Evolutionary conservation across 257 asterid species (phyloP), one percentile per base, ranked within the genome.

Genomic region (Nicotiana obtusifolia): DNA sequence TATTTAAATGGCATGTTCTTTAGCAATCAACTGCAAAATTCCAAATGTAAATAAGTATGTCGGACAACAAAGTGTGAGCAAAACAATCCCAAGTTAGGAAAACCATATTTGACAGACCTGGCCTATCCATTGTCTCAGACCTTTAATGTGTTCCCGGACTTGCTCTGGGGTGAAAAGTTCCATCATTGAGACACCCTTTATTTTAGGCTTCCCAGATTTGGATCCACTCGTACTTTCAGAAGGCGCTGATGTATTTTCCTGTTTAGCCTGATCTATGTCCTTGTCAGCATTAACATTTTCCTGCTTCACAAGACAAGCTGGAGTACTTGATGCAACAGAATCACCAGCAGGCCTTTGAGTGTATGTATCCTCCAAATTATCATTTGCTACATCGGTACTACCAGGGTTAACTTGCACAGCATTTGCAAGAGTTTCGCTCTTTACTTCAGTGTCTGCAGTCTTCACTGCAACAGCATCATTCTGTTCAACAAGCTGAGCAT

Each of bases 51-150:
- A 61, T 5, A 41, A 66, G 52, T 33, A 33, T 8, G 57, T 13
- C 57, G 7, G 57, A 14, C 5, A 52, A 52, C 19, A 52, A 49
- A 75, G 62, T 10, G 16, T 49, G 69, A 28, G 69, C 41, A 16
- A 64, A 11, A 22, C 2, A 41, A 61, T 6, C 11, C 26, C 15
- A 49, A 5, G 31, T 5, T 26, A 61, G 20, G 49, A 47, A 80
- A 17, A n/a, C 57, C 49, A 69, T 44, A 75, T 19, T 69, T 76
- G 75, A 85, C 94, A 84, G 82, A 94, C 99, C 98, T 96, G 99
- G 87, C 99, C 99, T 62, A 94, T 87, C 99, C 99, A 96, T 90
- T 86, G 95, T 82, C 98, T 88, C 77, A 96, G 98, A 83, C 99
- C 95, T 82, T 33, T 82, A 80, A 94, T 94, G 86, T 96, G 99